Percentiles rank a stretch among this genome's conserved stretches.
These are phyloP conservation scores for Williopsis jadinii DNA, from an alignment of 1,139 yeast species.

Conservation along the genomic window DNA sequence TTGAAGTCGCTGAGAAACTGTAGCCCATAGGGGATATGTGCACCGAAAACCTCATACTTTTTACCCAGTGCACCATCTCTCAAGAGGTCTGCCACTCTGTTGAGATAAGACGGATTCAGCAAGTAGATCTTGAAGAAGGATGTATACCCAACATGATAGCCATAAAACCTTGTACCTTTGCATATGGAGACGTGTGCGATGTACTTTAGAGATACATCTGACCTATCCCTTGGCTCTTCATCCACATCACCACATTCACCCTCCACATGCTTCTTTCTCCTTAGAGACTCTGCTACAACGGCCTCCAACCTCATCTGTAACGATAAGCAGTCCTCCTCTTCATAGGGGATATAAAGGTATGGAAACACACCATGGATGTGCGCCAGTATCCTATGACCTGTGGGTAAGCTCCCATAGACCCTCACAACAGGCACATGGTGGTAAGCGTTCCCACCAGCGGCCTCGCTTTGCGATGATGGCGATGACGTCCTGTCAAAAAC, in stretches of 20 bases:
- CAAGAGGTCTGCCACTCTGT: constrained; percentile 54
- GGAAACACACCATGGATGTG: constrained; percentile 88
- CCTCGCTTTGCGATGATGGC: constrained; percentile 8
- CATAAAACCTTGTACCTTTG: constrained; percentile 78
- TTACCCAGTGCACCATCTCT: constrained; percentile 40
- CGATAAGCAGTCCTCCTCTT: constrained; percentile 26
- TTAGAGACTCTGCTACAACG: constrained; percentile 13
- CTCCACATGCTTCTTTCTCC: constrained; percentile 7
- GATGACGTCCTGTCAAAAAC: constrained; percentile 32
- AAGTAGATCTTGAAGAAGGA: constrained; percentile 63
- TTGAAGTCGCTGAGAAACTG: constrained; percentile 84
- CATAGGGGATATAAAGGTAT: constrained; percentile 61
- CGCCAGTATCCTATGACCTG: constrained; percentile 49
- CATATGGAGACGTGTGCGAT: constrained; percentile 66
- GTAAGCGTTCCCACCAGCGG: constrained; percentile 14
- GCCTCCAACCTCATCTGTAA: constrained; percentile 14
- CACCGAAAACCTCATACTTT: constrained; percentile 51
- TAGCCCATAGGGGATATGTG: constrained; percentile 69
- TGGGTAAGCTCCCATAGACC: constrained; percentile 59
- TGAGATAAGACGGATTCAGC: constrained; percentile 53
- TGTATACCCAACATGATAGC: constrained; percentile 61
- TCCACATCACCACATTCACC: not conserved
- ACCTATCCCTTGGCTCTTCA: constrained; percentile 15
- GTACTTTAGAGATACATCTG: constrained; percentile 28
- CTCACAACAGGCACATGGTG: constrained; percentile 67